Base-by-base conservation (phyloP, 2,329 filamentous ascomycete genomes). In the Thermoascus crustaceus region DNA sequence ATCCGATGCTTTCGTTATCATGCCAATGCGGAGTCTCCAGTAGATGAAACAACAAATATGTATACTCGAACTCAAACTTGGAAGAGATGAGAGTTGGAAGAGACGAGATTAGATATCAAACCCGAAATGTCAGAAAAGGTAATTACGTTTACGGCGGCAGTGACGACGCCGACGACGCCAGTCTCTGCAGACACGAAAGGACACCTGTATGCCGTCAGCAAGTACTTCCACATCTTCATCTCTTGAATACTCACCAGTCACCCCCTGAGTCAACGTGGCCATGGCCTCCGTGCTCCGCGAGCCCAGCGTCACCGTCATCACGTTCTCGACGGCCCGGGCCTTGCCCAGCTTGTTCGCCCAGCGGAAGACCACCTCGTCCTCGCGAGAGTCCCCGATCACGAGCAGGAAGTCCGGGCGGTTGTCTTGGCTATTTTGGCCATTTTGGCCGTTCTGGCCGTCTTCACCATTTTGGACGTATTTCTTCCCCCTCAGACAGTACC, bases 361-460 rank as follows among this genome's bases (percentile, higher is more conserved):
- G 43, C 80, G 80, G 66, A 94, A 96, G 13, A 94, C 82, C 48
- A 85, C 82, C 55, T 96, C 89, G 46, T 96, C 91, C 48, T 95
- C 89, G 20, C 89, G 80, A 26, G 88, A 86, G 53, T 95, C 88
- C 23, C 89, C 89, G 21, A 88, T 76, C 5, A 94, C 84, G 66
- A 95, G 78, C 38, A 96, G 63, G 59, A 95, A 96, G 55, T 95
- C 86, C 1, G 86, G 75, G 0, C 48, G 53, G 1, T 71, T 56
- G 10, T 43, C 39, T 1, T 53, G 33, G 7, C 53, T n/a, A n/a
- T n/a, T n/a, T n/a, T n/a, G n/a, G n/a, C n/a, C n/a, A n/a, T n/a
- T n/a, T n/a, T n/a, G n/a, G n/a, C n/a, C n/a, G n/a, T n/a, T n/a
- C n/a, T n/a, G n/a, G n/a, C n/a, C n/a, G n/a, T n/a, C n/a, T n/a